Conservation (phyloP, 495 filamentous ascomycete species). For the Poronia punctata region DNA sequence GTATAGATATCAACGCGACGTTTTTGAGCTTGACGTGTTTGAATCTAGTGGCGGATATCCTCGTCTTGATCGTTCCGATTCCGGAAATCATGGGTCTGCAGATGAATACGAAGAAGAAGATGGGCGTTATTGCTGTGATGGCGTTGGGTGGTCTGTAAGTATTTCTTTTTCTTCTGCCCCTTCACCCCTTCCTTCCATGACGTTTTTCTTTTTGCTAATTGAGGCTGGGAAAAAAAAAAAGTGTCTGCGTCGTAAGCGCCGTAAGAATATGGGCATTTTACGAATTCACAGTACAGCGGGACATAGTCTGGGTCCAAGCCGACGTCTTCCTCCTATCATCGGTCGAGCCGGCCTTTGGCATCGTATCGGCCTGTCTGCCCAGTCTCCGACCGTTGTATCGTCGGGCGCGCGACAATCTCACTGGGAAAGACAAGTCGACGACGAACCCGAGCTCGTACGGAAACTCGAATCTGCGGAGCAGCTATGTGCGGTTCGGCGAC, state of each 20-base stretch:
- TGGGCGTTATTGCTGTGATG: slow-evolving; percentile 35
- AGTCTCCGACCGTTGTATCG: slow-evolving; percentile 32
- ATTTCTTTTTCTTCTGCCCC: background rate
- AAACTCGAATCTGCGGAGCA: slow-evolving; percentile 12
- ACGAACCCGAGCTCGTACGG: slow-evolving; percentile 9
- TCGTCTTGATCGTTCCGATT: slow-evolving; percentile 36
- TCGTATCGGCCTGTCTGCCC: slow-evolving; percentile 38
- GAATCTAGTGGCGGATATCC: slow-evolving; percentile 37
- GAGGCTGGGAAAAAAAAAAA: slow-evolving; percentile 11
- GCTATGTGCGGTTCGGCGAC: slow-evolving; percentile 14
- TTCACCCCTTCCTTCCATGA: background rate
- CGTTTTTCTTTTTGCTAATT: slow-evolving; percentile 4
- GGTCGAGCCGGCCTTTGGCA: slow-evolving; percentile 35
- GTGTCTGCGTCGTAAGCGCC: slow-evolving; percentile 35
- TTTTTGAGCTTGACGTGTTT: slow-evolving; percentile 26
- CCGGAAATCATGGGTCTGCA: slow-evolving; percentile 31
- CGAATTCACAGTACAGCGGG: slow-evolving; percentile 24
- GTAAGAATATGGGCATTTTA: slow-evolving; percentile 34
- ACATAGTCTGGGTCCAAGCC: slow-evolving; percentile 35
- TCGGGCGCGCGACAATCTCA: slow-evolving; percentile 12
- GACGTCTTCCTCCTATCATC: slow-evolving; percentile 38
- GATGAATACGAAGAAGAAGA: slow-evolving; percentile 30
- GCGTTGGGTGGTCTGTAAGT: slow-evolving; percentile 34
- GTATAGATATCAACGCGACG: slow-evolving; percentile 23
- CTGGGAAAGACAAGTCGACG: slow-evolving; percentile 5